Percentiles rank a stretch among this genome's conserved stretches.
These are phyloP conservation scores for Musa itinerans DNA, from an alignment of 176 grass and related monocot genomes.

Conservation along the genomic window DNA sequence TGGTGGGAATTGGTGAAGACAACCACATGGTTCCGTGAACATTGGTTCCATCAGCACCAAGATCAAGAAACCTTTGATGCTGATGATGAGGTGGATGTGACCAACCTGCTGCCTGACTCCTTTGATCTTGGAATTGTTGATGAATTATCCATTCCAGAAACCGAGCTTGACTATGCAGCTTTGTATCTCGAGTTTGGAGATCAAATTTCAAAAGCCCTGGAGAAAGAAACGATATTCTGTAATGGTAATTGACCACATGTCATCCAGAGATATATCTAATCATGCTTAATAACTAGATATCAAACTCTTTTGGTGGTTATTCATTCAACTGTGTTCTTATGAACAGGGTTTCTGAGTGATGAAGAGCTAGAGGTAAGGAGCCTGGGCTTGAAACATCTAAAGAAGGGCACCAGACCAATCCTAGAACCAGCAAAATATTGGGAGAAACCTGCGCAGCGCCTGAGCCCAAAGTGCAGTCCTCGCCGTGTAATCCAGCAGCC, in stretches of 20 bases:
- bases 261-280: background rate
- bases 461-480: slow-evolving; percentile 22
- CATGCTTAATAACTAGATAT: too few species aligned
- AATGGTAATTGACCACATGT: background rate
- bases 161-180: slow-evolving; percentile 3
- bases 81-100: slow-evolving; percentile 30
- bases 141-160: slow-evolving; percentile 37
- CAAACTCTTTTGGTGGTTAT: too few species aligned
- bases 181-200: too few species aligned
- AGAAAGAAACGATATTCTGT: background rate
- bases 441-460: slow-evolving; percentile 41
- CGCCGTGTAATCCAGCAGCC: slow-evolving; percentile 73
- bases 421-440: slow-evolving; percentile 18
- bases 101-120: slow-evolving; percentile 54
- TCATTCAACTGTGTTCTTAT: background rate
- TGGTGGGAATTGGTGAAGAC: slow-evolving; percentile 95
- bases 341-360: slow-evolving; percentile 22
- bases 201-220: background rate
- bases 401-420: slow-evolving; percentile 5
- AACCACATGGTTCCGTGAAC: slow-evolving; percentile 88
- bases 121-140: slow-evolving; percentile 52
- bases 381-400: slow-evolving; percentile 31
- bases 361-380: slow-evolving; percentile 31
- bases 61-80: slow-evolving; percentile 45
- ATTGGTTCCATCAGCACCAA: slow-evolving; percentile 81